Percentiles rank a stretch among this genome's conserved stretches.
Evolutionary conservation across 2,329 filamentous ascomycete genomes (phyloP).

Genomic region (Pseudocercospora fijiensis): DNA sequence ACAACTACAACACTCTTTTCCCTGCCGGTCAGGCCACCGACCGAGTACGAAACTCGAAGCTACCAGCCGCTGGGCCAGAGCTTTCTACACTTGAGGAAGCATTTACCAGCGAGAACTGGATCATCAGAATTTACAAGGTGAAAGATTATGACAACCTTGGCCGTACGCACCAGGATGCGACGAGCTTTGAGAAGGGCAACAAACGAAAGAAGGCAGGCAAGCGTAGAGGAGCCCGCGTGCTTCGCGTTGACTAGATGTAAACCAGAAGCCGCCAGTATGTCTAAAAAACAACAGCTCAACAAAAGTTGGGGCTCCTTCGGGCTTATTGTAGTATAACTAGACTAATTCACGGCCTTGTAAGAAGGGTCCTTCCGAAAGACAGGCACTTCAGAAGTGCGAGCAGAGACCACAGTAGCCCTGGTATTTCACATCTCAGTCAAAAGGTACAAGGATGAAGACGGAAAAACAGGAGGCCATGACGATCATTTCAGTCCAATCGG

Average conservation of each 20-base stretch:
- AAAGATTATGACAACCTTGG: slow-evolving; percentile 97
- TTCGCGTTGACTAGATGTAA: slow-evolving; percentile 60
- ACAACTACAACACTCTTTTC: slow-evolving; percentile 94
- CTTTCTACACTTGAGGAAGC: slow-evolving; percentile 92
- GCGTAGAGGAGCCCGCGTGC: slow-evolving; percentile 68
- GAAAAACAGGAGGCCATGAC: not conserved
- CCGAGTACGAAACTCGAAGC: slow-evolving; percentile 75
- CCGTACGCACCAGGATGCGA: slow-evolving; percentile 72
- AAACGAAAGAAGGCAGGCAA: slow-evolving; percentile 79
- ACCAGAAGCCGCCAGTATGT: slow-evolving; percentile 5
- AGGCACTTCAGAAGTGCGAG: too few relatives aligned
- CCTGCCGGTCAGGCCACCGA: slow-evolving; percentile 86
- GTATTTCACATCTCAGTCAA: too few relatives aligned
- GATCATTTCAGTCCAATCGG: not conserved
- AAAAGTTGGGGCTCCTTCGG: not conserved
- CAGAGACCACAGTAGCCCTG: too few relatives aligned
- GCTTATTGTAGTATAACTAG: too few relatives aligned
- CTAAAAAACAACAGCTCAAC: slow-evolving; percentile 9
- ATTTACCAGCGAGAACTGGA: slow-evolving; percentile 99
- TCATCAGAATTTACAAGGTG: slow-evolving; percentile 99
- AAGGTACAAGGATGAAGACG: not conserved
- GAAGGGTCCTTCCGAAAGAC: too few relatives aligned
- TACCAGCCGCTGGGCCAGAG: slow-evolving; percentile 81
- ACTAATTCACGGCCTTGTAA: too few relatives aligned
- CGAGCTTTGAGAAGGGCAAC: slow-evolving; percentile 72